A percentile compares a stretch with the other conserved stretches of the same genome.
These are phyloP conservation scores for Colletotrichum australisinense DNA, from an alignment of 2,329 filamentous ascomycete species.

Conservation along the genomic window DNA sequence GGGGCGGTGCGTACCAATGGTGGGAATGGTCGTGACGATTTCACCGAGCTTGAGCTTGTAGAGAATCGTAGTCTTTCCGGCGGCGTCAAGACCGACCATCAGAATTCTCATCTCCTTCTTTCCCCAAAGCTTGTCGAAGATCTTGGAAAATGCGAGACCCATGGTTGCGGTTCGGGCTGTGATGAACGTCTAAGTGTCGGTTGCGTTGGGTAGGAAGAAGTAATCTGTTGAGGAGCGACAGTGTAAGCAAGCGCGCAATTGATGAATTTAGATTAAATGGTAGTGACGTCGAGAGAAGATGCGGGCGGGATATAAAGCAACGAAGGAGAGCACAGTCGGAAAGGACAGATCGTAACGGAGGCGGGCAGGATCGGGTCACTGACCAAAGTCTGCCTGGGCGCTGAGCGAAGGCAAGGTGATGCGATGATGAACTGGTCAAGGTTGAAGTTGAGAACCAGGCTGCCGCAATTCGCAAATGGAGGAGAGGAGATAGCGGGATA, in stretches of 20 bases:
- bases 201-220: constrained; percentile 42
- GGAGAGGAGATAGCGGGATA: constrained; percentile 32
- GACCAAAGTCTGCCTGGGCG: constrained; percentile 29
- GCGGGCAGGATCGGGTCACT: constrained; percentile 23
- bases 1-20: constrained; percentile 77
- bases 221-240: constrained; percentile 22
- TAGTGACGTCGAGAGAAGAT: constrained; percentile 21
- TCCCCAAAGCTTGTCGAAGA: constrained; percentile 96
- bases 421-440: constrained; percentile 21
- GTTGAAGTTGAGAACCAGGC: constrained; percentile 31
- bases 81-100: constrained; percentile 99
- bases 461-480: constrained; percentile 35
- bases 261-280: constrained; percentile 15
- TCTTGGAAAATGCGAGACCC: constrained; percentile 97
- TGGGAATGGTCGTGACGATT: constrained; percentile 99
- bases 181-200: constrained; percentile 50
- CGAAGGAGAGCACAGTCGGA: constrained; percentile 8
- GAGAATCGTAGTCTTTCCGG: constrained; percentile 99
- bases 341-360: constrained; percentile 32
- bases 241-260: constrained; percentile 34
- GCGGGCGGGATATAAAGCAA: constrained; percentile 29
- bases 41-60: constrained; percentile 99
- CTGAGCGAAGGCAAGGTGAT: constrained; percentile 20
- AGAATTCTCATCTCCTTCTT: constrained; percentile 99
- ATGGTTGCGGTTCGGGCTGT: constrained; percentile 73